These are phyloP conservation scores for Prunus padus DNA, from an alignment of 306 rosid species.

Conservation along the genomic window DNA sequence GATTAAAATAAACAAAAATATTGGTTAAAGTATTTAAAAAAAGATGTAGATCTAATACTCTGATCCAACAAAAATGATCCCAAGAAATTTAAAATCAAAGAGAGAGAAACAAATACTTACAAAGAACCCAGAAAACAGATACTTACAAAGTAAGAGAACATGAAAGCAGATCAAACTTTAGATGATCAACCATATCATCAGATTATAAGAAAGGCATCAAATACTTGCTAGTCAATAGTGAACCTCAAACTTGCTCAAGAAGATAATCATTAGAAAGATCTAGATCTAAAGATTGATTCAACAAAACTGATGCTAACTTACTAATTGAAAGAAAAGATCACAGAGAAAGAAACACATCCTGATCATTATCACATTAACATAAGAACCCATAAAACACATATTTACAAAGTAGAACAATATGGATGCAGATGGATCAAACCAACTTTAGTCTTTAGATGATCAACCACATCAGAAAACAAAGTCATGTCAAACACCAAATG, in stretches of 20 bases:
- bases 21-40: no score
- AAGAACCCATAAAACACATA: background rate
- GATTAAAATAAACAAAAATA: no score
- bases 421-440: background rate
- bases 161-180: background rate
- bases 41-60: no score
- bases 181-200: conserved; percentile 1
- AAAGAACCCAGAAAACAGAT: background rate
- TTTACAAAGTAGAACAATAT: background rate
- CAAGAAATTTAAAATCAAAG: no score
- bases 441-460: background rate
- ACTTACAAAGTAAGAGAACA: background rate
- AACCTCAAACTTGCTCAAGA: background rate
- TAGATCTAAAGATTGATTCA: background rate
- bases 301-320: background rate
- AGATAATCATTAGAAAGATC: background rate
- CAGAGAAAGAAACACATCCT: background rate
- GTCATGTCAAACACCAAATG: background rate
- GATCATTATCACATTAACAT: background rate
- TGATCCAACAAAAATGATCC: no score
- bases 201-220: background rate
- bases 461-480: background rate
- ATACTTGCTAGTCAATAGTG: background rate
- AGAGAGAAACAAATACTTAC: no score
- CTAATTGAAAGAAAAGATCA: no score